Evolutionary conservation across 345 rosid species (phyloP), one percentile per base, ranked within the genome.

Genomic region (Noccaea bulbosa): DNA sequence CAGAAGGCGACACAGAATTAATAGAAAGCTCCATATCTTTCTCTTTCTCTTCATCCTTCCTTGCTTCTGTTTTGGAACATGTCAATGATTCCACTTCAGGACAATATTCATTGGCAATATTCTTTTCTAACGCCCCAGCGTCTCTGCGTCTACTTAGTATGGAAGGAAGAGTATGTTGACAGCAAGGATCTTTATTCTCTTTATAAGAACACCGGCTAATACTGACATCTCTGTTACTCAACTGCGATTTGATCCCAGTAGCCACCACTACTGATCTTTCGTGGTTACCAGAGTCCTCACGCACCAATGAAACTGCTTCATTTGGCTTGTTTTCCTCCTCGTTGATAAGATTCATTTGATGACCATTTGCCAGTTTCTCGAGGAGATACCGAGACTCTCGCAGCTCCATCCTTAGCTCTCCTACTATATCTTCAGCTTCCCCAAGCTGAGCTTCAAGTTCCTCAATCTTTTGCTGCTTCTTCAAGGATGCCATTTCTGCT

Each of bases 391-490:
- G 96, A 15, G 78, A 70, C 78, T 93, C 86, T 63, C 84, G 80
- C 78, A 90, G 77, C 69, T 93, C 97, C 55, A 78, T 75, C 83
- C 92, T 83, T 60, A 93, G 87, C 65, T 90, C 98, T 82, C 81
- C 85, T 6, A 87, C 97, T 44, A 86, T 85, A 70, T 86, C 93
- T 81, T 88, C 89, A 54, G 97, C 93, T 85, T 90, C 98, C 54
- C 89, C 90, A 16, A 93, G 85, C 74, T 82, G 98, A 72, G 94
- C 88, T 77, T 93, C 97, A 59, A 93, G 92, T 76, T 90, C 98
- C 46, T 84, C 91, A 69, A 93, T 90, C 78, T 77, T 87, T 75
- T 60, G 80, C 65, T 79, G 87, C 69, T 85, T 92, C 78, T 60
- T 65, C 74, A 79, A 63, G 17, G 81, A 74, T 65, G 69, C 62